Base-by-base conservation (phyloP, 2,329 filamentous ascomycete species). In the Microthyrium microscopicum region DNA sequence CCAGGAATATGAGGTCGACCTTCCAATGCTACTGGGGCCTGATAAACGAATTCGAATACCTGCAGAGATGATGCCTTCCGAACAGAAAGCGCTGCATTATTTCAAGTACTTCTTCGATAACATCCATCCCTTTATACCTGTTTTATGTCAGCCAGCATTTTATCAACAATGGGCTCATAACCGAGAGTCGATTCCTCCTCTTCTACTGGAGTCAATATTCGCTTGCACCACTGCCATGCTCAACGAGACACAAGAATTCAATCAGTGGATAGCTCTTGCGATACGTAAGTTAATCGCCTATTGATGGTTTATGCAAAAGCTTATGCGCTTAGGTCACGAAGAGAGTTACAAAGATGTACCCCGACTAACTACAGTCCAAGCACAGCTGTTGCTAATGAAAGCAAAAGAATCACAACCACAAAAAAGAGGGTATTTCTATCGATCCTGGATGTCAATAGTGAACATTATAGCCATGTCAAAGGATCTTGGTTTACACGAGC, bases 391-490 rank as follows among this genome's bases (percentile, higher is more conserved):
- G 28, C 66, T 94, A 13, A 60, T 94, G 27, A 95, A 95, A 53
- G 89, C 87, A 1, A 71, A 84, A 41, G 87, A 95, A 54, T 79
- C 81, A n/a, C 74, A 79, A 6, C 85, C 87, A 0, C n/a, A n/a
- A n/a, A 92, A 92, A 50, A 74, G 82, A 39, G 89, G 89, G 1
- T 95, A 95, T 51, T 95, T 89, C 54, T 95, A 89, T 56, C 76
- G 87, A 24, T 95, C 89, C 1, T 95, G 89, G 87, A 92, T 94
- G 73, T 82, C 80, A 4, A 73, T 92, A 15, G 87, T 93, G 34
- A 82, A 85, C 39, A 83, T 87, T 41, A 77, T 92, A 5, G 77
- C 84, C 29, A 93, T 95, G 82, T 83, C 74, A 18, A 89, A 91
- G 47, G 87, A 94, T 49, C 62, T 95, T 20, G 82, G 84, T 15